Conservation (phyloP, 441 rosid species). For the Pelargonium cotyledonis region DNA sequence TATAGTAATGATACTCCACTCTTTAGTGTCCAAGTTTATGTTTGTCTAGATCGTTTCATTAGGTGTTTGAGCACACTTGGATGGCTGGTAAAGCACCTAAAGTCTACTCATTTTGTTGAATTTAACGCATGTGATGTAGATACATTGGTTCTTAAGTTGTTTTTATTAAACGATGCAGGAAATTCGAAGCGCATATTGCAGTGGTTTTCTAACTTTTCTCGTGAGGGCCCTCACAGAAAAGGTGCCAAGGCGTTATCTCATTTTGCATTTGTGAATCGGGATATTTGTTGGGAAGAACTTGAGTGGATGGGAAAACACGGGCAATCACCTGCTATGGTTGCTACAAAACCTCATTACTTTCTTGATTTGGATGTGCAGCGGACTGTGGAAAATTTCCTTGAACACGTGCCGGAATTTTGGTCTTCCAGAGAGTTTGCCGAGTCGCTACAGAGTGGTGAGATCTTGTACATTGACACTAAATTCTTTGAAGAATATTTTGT, state of each 20-base stretch:
- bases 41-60: not conserved
- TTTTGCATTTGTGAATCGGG: conserved; percentile 76
- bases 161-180: conserved; percentile 37
- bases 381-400: conserved; percentile 70
- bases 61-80: not conserved
- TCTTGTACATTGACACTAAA: conserved; percentile 52
- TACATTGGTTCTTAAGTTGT: not conserved
- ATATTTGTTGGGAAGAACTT: conserved; percentile 95
- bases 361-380: conserved; percentile 74
- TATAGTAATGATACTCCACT: too few species aligned
- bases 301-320: conserved; percentile 96
- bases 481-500: conserved; percentile 60
- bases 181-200: conserved; percentile 44
- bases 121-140: not conserved
- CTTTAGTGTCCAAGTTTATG: not conserved
- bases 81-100: not conserved
- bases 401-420: conserved; percentile 91
- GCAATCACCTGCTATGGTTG: conserved; percentile 92
- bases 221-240: conserved; percentile 52
- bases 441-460: conserved; percentile 69
- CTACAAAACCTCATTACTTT: conserved; percentile 90
- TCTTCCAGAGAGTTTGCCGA: conserved; percentile 79
- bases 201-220: conserved; percentile 73
- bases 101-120: not conserved
- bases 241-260: conserved; percentile 86